Percentiles rank a stretch among this genome's conserved stretches.
Evolutionary conservation across 257 asterid genomes (phyloP).

Genomic region (Solanum paucissectum): DNA sequence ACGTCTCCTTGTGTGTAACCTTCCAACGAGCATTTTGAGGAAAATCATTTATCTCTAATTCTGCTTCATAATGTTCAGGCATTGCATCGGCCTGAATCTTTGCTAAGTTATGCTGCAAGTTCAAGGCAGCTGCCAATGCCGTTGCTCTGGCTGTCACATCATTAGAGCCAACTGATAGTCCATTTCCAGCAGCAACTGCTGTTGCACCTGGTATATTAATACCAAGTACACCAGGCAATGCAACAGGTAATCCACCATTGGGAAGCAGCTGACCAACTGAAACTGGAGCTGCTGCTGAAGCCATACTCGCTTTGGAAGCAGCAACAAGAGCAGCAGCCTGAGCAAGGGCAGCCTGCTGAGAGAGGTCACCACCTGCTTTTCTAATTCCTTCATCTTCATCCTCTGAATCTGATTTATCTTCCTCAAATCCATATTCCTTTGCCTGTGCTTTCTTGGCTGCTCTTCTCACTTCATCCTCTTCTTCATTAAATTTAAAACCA

Average conservation of each 20-base stretch:
- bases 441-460: conserved; percentile 96
- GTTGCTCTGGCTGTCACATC: conserved; percentile 73
- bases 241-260: conserved; percentile 39
- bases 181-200: conserved; percentile 28
- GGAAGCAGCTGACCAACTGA: conserved; percentile 24
- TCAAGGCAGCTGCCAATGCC: conserved; percentile 70
- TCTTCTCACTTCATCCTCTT: conserved; percentile 79
- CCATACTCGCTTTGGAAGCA: conserved; percentile 20
- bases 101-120: conserved; percentile 76
- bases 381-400: conserved; percentile 71
- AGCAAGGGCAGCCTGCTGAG: conserved; percentile 46
- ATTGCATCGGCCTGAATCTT: conserved; percentile 77
- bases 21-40: conserved; percentile 98
- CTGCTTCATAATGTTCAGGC: conserved; percentile 87
- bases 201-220: conserved; percentile 26
- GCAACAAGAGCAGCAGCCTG: conserved; percentile 61
- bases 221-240: conserved; percentile 37
- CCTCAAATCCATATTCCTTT: conserved; percentile 73
- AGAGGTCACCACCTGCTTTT: conserved; percentile 65
- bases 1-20: conserved; percentile 89
- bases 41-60: conserved; percentile 79
- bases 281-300: conserved; percentile 28
- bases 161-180: conserved; percentile 20
- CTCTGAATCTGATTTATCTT: conserved; percentile 86
- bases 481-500: conserved; percentile 84